Evolutionary conservation across 768 basidiomycete genomes (phyloP).

Genomic region (Suillus subaureus): DNA sequence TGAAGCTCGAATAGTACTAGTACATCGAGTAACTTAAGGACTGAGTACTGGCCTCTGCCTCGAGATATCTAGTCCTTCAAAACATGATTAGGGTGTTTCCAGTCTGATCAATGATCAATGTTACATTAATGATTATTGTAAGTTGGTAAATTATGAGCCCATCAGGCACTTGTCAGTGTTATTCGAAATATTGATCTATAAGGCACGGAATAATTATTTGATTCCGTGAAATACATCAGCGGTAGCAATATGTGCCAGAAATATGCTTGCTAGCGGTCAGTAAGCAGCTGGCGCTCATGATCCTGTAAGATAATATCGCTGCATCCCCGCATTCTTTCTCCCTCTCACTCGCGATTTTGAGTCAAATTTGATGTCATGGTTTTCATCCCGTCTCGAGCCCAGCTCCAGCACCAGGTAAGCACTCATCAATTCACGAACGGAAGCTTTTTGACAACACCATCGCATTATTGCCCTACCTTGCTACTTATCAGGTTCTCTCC

Average conservation of each 20-base stretch:
- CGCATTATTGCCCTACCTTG: not conserved
- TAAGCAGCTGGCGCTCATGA: conserved; percentile 5
- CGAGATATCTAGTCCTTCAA: not conserved
- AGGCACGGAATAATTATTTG: not conserved
- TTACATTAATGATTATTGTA: too few relatives aligned
- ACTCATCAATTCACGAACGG: not conserved
- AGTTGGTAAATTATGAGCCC: too few relatives aligned
- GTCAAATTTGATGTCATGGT: conserved; percentile 25
- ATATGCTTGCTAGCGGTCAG: conserved; percentile 6
- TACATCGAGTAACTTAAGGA: not conserved
- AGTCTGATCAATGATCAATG: not conserved
- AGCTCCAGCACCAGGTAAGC: not conserved
- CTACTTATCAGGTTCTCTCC: conserved; percentile 18
- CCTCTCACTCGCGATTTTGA: not conserved
- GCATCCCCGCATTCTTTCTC: conserved; percentile 1
- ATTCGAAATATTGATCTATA: not conserved
- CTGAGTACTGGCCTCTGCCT: not conserved
- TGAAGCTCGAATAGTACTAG: not conserved
- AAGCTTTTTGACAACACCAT: not conserved
- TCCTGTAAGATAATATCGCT: conserved; percentile 20
- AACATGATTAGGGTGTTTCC: not conserved
- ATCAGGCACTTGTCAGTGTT: not conserved
- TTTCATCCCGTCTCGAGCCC: conserved; percentile 6
- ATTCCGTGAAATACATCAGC: conserved; percentile 17
- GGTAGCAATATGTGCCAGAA: conserved; percentile 17